phyloP scores from a whole-genome alignment of 345 rosid species.

The Erysimum cheiranthoides region DNA sequence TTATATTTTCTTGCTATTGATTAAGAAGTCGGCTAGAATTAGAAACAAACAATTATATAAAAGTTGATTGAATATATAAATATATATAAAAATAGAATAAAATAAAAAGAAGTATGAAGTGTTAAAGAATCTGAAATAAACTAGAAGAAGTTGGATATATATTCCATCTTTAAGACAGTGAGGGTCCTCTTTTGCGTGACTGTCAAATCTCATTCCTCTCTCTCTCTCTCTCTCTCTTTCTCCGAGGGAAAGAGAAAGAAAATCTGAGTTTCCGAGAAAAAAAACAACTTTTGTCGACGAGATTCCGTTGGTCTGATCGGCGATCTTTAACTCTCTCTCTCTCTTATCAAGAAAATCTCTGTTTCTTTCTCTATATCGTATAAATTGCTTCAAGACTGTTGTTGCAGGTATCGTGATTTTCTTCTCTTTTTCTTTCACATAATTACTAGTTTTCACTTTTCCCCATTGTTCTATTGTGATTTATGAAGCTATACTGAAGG shows the following conservation, averaged over 20 bases:
- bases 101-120: not conserved
- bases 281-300: conserved; percentile 10
- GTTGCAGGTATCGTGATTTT: conserved; percentile 45
- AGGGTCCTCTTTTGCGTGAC: conserved; percentile 60
- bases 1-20: not conserved
- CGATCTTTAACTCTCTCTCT: conserved; percentile 10
- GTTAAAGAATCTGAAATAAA: conserved; percentile 22
- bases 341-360: not conserved
- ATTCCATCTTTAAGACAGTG: conserved; percentile 45
- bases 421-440: not conserved
- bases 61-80: not conserved
- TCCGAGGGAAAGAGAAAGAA: conserved; percentile 29
- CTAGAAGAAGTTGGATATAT: conserved; percentile 33
- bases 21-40: not conserved
- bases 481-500: not conserved
- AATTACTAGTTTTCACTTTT: not conserved
- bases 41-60: not conserved
- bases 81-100: not conserved
- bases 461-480: conserved; percentile 2
- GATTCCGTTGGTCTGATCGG: conserved; percentile 56
- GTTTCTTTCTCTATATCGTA: conserved; percentile 35
- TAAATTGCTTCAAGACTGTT: conserved; percentile 39
- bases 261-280: conserved; percentile 31
- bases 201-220: conserved; percentile 73
- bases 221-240: conserved; percentile 35